These are phyloP conservation scores for Monosporascus cannonballus DNA, from an alignment of 2,329 filamentous ascomycete species.

Conservation along the genomic window DNA sequence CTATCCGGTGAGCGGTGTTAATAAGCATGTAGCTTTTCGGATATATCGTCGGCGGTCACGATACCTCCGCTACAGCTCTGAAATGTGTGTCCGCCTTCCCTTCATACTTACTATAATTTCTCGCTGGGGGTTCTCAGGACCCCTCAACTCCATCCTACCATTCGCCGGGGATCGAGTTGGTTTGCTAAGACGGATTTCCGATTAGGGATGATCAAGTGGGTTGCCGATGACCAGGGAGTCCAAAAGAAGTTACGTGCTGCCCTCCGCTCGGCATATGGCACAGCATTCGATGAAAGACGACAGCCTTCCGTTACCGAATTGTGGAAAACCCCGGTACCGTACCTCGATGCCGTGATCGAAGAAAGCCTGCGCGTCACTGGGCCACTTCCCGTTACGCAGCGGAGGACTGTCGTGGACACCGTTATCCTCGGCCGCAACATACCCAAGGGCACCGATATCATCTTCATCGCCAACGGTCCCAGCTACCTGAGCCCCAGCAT, in stretches of 20 bases:
- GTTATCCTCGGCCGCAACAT: constrained; percentile 59
- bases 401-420: constrained; percentile 59
- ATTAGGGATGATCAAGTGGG: constrained; percentile 13
- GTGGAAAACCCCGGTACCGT: constrained; percentile 46
- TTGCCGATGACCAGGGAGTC: constrained; percentile 7
- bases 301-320: constrained; percentile 11
- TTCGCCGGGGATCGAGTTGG: no score
- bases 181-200: no score
- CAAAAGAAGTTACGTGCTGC: constrained; percentile 10
- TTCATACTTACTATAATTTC: no score
- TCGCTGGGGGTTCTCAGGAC: no score
- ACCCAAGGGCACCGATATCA: constrained; percentile 60
- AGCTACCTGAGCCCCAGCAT: constrained; percentile 45
- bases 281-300: constrained; percentile 2
- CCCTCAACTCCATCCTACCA: no score
- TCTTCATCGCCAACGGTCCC: constrained; percentile 31
- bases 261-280: constrained; percentile 7
- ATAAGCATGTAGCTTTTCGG: not conserved
- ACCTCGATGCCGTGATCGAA: constrained; percentile 72
- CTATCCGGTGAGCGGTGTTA: not conserved
- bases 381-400: constrained; percentile 65
- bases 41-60: constrained; percentile 22
- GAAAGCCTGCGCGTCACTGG: constrained; percentile 70
- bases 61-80: constrained; percentile 17
- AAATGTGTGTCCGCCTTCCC: constrained; percentile 6